Conservation (phyloP, 352 stramenopile species). For the Discostella stelligera region DNA sequence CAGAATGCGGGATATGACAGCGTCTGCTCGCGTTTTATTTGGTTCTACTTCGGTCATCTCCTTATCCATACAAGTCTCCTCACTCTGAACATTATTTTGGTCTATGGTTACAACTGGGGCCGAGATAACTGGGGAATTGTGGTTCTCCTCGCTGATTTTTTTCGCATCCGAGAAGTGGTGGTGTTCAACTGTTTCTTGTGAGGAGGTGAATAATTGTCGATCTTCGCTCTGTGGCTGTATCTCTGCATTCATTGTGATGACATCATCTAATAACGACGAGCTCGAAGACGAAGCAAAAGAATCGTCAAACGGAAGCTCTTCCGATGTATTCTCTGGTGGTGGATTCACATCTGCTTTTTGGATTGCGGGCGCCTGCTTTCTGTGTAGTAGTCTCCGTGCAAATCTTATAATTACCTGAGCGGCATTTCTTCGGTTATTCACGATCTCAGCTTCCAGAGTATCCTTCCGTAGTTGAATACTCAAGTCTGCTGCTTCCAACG, state of each 20-base stretch:
- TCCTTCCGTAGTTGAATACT: conserved; percentile 12
- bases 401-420: conserved; percentile 24
- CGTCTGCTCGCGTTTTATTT: conserved; percentile 22
- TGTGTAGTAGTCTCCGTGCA: conserved; percentile 4
- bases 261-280: conserved; percentile 20
- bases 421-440: conserved; percentile 2
- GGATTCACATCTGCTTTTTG: background rate
- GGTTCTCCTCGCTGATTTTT: conserved; percentile 17
- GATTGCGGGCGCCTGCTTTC: background rate
- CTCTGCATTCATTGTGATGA: conserved; percentile 10
- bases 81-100: conserved; percentile 11
- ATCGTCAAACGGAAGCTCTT: conserved; percentile 8
- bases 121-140: conserved; percentile 16
- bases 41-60: conserved; percentile 12
- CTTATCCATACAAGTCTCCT: conserved; percentile 15
- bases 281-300: conserved; percentile 28
- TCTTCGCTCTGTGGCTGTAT: background rate
- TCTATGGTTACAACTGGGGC: conserved; percentile 5
- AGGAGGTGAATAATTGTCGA: conserved; percentile 24
- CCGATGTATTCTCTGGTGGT: background rate
- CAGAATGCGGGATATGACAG: conserved; percentile 22
- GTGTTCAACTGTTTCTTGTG: conserved; percentile 29
- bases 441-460: conserved; percentile 8
- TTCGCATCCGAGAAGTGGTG: background rate
- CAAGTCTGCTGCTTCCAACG: conserved; percentile 4